phyloP scores from a whole-genome alignment of 1,139 yeast genomes.

The Lizanozyma gosingica region DNA sequence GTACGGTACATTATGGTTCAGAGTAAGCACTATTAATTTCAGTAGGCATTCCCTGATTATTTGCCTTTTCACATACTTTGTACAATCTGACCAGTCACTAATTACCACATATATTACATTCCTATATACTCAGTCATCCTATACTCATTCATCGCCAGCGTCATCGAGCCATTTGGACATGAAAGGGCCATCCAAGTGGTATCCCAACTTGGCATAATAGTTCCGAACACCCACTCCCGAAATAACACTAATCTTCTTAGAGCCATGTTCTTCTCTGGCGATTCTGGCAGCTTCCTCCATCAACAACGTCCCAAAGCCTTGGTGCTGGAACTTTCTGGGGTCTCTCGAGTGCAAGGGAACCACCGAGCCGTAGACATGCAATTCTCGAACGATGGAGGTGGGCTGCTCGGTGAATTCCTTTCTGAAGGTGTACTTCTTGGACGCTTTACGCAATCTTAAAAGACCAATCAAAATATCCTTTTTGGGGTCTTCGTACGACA shows the following conservation, averaged over 20 bases:
- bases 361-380: conserved; percentile 95
- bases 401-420: conserved; percentile 80
- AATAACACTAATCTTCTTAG: conserved; percentile 83
- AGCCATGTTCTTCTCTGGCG: conserved; percentile 92
- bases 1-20: too few relatives aligned
- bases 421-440: conserved; percentile 82
- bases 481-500: conserved; percentile 94
- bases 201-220: conserved; percentile 87
- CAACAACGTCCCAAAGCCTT: conserved; percentile 92
- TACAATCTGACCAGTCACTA: neutral
- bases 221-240: conserved; percentile 98
- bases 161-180: conserved; percentile 59
- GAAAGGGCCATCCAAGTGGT: conserved; percentile 88
- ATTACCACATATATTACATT: neutral
- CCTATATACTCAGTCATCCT: neutral
- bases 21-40: too few relatives aligned
- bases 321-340: conserved; percentile 97
- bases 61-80: conserved; percentile 1
- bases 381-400: conserved; percentile 88
- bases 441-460: conserved; percentile 78
- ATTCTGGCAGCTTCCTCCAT: conserved; percentile 99
- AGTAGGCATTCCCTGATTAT: neutral
- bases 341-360: conserved; percentile 97
- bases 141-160: conserved; percentile 6
- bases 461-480: conserved; percentile 93